Percentiles rank a stretch among this genome's conserved stretches.
Evolutionary conservation across 2,329 filamentous ascomycete genomes (phyloP).

Genomic region (Penicillium polonicum): DNA sequence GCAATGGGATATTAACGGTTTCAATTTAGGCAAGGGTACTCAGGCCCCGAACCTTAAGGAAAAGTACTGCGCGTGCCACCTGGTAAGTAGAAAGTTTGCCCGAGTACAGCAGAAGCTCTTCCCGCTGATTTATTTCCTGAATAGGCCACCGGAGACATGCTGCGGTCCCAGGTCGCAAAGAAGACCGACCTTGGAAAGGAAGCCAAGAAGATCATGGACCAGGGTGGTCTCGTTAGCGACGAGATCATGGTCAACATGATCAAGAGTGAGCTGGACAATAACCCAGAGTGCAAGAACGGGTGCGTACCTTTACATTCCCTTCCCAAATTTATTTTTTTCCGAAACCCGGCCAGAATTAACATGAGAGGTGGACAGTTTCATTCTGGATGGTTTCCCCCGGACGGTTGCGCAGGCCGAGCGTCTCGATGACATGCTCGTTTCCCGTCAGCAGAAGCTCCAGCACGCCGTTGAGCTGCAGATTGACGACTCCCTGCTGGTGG

Average conservation of each 20-base stretch:
- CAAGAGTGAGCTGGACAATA: constrained; percentile 91
- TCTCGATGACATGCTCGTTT: constrained; percentile 84
- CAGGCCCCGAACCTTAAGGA: constrained; percentile 98
- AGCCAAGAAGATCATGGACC: constrained; percentile 99
- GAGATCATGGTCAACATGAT: constrained; percentile 99
- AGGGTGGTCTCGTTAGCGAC: constrained; percentile 94
- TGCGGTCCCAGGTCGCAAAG: constrained; percentile 95
- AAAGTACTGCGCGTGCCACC: constrained; percentile 93
- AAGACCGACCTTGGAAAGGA: constrained; percentile 92
- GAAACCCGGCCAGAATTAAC: background rate
- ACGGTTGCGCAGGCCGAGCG: constrained; percentile 94
- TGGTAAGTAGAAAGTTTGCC: constrained; percentile 60
- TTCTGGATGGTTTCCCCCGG: constrained; percentile 96
- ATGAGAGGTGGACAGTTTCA: constrained; percentile 65
- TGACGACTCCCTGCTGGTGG: constrained; percentile 87
- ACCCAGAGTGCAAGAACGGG: constrained; percentile 96
- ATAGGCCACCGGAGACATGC: constrained; percentile 97
- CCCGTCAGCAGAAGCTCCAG: constrained; percentile 79
- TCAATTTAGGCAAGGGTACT: constrained; percentile 83
- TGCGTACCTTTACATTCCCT: constrained; percentile 47
- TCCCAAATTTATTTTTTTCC: background rate
- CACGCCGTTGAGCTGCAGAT: constrained; percentile 97
- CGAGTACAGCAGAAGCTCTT: background rate
- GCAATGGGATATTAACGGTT: constrained; percentile 21
- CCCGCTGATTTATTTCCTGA: constrained; percentile 17